These are phyloP conservation scores for Nissolia schottii DNA, from an alignment of 306 rosid genomes.

Conservation along the genomic window DNA sequence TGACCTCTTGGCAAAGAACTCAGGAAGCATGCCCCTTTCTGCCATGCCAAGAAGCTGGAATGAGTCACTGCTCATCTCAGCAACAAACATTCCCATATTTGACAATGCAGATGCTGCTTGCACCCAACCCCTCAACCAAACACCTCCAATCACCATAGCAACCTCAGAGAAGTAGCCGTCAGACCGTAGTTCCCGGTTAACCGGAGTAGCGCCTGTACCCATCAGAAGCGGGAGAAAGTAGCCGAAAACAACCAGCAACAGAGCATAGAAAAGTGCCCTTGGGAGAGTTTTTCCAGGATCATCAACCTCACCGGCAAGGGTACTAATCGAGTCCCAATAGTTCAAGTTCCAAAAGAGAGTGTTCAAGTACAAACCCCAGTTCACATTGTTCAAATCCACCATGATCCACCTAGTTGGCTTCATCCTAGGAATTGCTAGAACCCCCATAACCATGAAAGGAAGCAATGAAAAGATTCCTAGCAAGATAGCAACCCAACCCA, in stretches of 20 bases:
- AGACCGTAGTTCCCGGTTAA: slow-evolving; percentile 39
- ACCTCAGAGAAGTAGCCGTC: slow-evolving; percentile 70
- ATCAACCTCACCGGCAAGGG: slow-evolving; percentile 63
- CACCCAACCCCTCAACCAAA: slow-evolving; percentile 60
- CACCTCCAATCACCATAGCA: slow-evolving; percentile 49
- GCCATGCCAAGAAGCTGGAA: slow-evolving; percentile 76
- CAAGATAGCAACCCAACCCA: slow-evolving; percentile 54
- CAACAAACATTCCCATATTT: slow-evolving; percentile 70
- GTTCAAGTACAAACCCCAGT: slow-evolving; percentile 63
- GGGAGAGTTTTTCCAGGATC: slow-evolving; percentile 60
- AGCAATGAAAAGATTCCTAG: slow-evolving; percentile 60
- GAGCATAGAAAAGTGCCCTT: slow-evolving; percentile 51
- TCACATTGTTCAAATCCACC: slow-evolving; percentile 38
- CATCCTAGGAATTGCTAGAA: slow-evolving; percentile 47
- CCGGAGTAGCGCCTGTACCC: slow-evolving; percentile 56
- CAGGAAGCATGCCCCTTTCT: slow-evolving; percentile 62
- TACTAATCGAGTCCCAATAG: slow-evolving; percentile 70
- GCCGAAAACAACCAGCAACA: slow-evolving; percentile 48
- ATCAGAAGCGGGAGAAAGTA: slow-evolving; percentile 53
- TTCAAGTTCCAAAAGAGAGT: slow-evolving; percentile 73
- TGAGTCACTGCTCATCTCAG: slow-evolving; percentile 74
- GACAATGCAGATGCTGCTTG: slow-evolving; percentile 65
- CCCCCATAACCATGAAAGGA: slow-evolving; percentile 61
- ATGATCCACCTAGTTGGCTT: slow-evolving; percentile 50
- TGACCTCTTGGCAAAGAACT: slow-evolving; percentile 51